phyloP scores from a whole-genome alignment of 2,329 filamentous ascomycete genomes.

The Diplocarpon mali region DNA sequence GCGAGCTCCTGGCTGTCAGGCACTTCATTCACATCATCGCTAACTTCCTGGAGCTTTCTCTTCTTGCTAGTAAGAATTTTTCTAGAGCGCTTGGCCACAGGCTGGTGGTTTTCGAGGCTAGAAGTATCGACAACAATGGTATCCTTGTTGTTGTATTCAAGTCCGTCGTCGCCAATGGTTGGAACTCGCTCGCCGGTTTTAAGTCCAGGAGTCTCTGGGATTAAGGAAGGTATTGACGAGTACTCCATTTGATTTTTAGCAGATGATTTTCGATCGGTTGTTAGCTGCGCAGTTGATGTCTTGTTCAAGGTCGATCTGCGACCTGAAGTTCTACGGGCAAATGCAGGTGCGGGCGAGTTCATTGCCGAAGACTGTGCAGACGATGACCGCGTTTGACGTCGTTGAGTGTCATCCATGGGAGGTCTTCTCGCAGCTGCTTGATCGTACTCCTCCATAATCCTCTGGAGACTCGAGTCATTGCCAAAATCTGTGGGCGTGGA shows the following conservation, averaged over 20 bases:
- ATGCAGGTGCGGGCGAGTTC: too few species aligned
- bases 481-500: conserved; percentile 18
- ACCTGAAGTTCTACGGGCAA: not conserved
- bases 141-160: conserved; percentile 11
- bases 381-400: not conserved
- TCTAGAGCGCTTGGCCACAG: conserved; percentile 1
- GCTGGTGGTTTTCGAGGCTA: conserved; percentile 4
- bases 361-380: not conserved
- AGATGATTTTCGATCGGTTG: not conserved
- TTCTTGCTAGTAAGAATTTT: conserved; percentile 11
- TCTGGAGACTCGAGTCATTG: conserved; percentile 23
- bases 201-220: conserved; percentile 22
- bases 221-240: conserved; percentile 16
- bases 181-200: not conserved
- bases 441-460: conserved; percentile 19
- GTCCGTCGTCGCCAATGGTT: conserved; percentile 5
- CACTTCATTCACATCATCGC: conserved; percentile 11
- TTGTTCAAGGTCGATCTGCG: conserved; percentile 4
- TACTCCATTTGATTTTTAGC: not conserved
- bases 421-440: not conserved
- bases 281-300: not conserved
- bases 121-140: conserved; percentile 19
- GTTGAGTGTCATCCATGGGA: not conserved
- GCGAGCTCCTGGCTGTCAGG: conserved; percentile 17
- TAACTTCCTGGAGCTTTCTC: conserved; percentile 13